A percentile compares a stretch with the other conserved stretches of the same genome.
Conservation (phyloP, 2,329 filamentous ascomycete species). For the Neurospora sp. region DNA sequence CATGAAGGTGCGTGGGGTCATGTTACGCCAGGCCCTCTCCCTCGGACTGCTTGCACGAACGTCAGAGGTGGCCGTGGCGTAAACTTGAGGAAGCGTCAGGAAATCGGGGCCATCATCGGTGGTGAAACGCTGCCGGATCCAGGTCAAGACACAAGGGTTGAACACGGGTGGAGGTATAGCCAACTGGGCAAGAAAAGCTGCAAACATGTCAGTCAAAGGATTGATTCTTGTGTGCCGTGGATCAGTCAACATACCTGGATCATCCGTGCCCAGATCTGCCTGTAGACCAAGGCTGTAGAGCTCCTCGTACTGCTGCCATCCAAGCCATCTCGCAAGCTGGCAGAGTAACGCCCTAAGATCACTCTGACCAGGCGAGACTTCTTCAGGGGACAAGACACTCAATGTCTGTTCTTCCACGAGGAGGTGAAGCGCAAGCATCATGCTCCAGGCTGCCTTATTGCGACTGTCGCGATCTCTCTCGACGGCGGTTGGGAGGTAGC, state of each 20-base stretch:
- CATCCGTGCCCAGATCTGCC: constrained; percentile 32
- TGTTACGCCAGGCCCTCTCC: constrained; percentile 32
- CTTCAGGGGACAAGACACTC: constrained; percentile 44
- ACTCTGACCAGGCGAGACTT: constrained; percentile 31
- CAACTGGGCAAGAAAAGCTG: background rate
- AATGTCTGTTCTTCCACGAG: constrained; percentile 87
- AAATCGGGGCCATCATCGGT: constrained; percentile 28
- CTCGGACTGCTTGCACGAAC: constrained; percentile 26
- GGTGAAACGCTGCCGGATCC: constrained; percentile 41
- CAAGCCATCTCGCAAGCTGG: constrained; percentile 75
- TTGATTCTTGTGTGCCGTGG: background rate
- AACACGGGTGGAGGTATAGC: constrained; percentile 22
- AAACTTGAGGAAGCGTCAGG: constrained; percentile 35
- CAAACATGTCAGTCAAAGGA: background rate
- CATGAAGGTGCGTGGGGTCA: constrained; percentile 59
- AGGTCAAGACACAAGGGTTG: constrained; percentile 33
- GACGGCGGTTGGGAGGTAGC: constrained; percentile 56
- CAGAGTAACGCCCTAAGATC: constrained; percentile 64
- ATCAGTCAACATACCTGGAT: constrained; percentile 27
- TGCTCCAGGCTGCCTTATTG: constrained; percentile 52
- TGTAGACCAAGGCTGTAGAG: constrained; percentile 46
- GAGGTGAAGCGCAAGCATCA: constrained; percentile 71
- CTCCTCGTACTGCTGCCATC: constrained; percentile 47
- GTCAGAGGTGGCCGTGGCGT: constrained; percentile 29
- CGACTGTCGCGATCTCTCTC: constrained; percentile 44